Conservation (phyloP, 305 asterid species). For the Nicotiana rustica region DNA sequence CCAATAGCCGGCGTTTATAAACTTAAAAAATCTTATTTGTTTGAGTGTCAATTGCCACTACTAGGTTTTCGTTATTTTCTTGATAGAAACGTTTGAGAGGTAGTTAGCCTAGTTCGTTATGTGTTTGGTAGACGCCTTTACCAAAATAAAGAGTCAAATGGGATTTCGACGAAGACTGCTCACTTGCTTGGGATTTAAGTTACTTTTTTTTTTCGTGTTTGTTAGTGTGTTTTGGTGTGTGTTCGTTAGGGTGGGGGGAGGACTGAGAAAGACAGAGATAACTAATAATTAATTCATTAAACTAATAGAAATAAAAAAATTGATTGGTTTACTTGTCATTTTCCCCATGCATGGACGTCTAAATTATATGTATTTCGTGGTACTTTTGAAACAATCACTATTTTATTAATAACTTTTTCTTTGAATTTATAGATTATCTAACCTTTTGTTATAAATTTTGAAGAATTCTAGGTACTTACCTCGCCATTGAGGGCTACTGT, state of each 20-base stretch:
- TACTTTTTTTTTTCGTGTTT: background rate
- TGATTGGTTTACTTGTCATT: conserved; percentile 12
- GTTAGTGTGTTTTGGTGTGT: background rate
- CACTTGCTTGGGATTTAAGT: conserved; percentile 13
- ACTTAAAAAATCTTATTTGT: background rate
- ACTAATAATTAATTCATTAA: background rate
- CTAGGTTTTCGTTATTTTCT: background rate
- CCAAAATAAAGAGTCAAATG: conserved; percentile 9
- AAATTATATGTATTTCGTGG: too few relatives aligned
- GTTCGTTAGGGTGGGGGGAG: background rate
- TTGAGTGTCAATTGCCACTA: background rate
- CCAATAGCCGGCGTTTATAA: too few relatives aligned
- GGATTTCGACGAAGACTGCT: conserved; percentile 1
- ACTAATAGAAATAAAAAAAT: background rate
- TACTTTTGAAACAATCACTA: too few relatives aligned
- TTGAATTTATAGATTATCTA: too few relatives aligned
- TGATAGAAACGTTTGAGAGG: background rate
- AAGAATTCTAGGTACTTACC: too few relatives aligned
- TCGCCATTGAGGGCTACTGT: too few relatives aligned
- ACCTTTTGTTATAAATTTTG: too few relatives aligned
- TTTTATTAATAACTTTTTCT: too few relatives aligned
- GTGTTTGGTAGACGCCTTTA: conserved; percentile 30
- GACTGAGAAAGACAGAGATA: background rate
- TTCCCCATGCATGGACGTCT: background rate
- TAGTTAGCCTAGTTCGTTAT: conserved; percentile 31